Percentiles rank a stretch among this genome's conserved stretches.
Evolutionary conservation across 345 rosid species (phyloP).

Genomic region (Balakata baccata): DNA sequence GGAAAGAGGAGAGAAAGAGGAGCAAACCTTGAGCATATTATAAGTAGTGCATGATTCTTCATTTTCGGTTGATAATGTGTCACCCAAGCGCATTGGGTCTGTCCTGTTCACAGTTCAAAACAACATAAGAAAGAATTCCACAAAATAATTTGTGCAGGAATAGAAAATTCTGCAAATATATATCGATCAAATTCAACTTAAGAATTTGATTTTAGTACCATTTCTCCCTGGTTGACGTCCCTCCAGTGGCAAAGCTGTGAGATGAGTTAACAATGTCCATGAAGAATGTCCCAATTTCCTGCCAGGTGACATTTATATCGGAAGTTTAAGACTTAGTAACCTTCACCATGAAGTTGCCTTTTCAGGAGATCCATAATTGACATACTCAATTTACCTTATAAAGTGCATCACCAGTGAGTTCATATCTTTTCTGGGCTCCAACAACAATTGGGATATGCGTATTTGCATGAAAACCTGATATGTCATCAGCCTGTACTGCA

Average conservation of each 20-base stretch:
- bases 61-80: slow-evolving; percentile 52
- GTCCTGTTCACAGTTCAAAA: slow-evolving; percentile 44
- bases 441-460: slow-evolving; percentile 87
- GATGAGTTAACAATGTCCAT: slow-evolving; percentile 83
- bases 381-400: slow-evolving; percentile 57
- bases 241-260: slow-evolving; percentile 89
- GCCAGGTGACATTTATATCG: slow-evolving; percentile 14
- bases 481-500: slow-evolving; percentile 84
- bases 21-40: slow-evolving; percentile 82
- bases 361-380: background rate
- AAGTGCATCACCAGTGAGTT: slow-evolving; percentile 79
- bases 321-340: no score
- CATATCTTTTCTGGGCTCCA: slow-evolving; percentile 90
- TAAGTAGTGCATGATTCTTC: slow-evolving; percentile 95
- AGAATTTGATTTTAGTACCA: slow-evolving; percentile 43
- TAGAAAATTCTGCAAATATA: no score
- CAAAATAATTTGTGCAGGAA: no score
- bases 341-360: no score
- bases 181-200: no score
- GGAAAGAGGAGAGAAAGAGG: background rate
- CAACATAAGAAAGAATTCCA: background rate
- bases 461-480: slow-evolving; percentile 78
- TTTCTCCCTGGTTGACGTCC: slow-evolving; percentile 69
- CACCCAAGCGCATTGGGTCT: slow-evolving; percentile 74
- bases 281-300: slow-evolving; percentile 69